Evolutionary conservation across 2,329 filamentous ascomycete genomes (phyloP).

Genomic region (Huntiella moniliformis): DNA sequence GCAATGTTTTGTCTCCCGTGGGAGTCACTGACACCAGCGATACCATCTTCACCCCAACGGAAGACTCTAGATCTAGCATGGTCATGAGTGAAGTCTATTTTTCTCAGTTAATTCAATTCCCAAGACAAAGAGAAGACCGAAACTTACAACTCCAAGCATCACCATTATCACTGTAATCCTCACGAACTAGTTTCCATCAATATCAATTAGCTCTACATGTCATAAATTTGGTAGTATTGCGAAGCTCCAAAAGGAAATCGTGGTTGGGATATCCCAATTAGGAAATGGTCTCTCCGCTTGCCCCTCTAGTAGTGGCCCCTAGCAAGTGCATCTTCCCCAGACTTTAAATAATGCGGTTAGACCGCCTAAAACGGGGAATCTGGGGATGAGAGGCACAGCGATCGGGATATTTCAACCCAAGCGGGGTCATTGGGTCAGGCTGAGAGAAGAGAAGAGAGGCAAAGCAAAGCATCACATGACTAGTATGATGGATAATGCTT

Average conservation of each 20-base stretch:
- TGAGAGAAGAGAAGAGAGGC: conserved; percentile 2
- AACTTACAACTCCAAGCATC: conserved; percentile 88
- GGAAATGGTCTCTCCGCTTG: conserved; percentile 7
- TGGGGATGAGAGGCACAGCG: too few relatives aligned
- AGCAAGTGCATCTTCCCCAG: not conserved
- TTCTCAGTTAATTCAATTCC: not conserved
- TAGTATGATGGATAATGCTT: too few relatives aligned
- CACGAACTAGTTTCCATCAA: conserved; percentile 39
- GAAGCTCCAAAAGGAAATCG: too few relatives aligned
- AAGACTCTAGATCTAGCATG: conserved; percentile 76
- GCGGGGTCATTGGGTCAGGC: not conserved
- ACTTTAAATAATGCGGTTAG: too few relatives aligned
- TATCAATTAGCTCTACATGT: not conserved
- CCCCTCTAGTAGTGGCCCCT: not conserved
- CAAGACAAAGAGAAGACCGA: not conserved
- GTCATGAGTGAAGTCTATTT: conserved; percentile 80
- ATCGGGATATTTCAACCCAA: too few relatives aligned
- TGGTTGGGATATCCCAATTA: conserved; percentile 10
- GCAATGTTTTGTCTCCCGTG: conserved; percentile 84
- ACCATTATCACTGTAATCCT: conserved; percentile 78
- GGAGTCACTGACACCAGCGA: conserved; percentile 80
- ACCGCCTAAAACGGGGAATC: too few relatives aligned
- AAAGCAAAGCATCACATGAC: not conserved
- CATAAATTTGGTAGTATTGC: too few relatives aligned
- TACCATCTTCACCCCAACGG: conserved; percentile 92